Conservation (phyloP, 768 basidiomycete species). For the Trametes elegans region DNA sequence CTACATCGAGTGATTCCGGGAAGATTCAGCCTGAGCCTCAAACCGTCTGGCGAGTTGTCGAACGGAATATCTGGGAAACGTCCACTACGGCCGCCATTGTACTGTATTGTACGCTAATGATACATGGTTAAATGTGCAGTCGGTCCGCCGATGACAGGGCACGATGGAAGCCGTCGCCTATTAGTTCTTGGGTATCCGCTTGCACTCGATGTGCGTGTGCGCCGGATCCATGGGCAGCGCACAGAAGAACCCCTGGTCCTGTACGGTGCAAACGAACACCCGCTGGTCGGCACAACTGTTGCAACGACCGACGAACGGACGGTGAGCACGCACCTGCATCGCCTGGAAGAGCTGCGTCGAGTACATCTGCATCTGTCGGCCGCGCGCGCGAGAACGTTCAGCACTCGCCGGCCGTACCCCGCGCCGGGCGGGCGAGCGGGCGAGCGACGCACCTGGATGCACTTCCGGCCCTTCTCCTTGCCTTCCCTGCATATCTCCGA, state of each 20-base stretch:
- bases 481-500: slow-evolving; percentile 59
- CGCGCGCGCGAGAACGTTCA: background rate
- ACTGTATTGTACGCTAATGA: background rate
- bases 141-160: background rate
- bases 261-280: background rate
- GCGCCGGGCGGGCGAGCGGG: background rate
- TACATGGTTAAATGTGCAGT: background rate
- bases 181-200: slow-evolving; percentile 48
- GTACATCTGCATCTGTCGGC: slow-evolving; percentile 54
- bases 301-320: background rate
- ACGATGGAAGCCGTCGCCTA: background rate
- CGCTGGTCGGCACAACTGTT: background rate
- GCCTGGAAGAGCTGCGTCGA: slow-evolving; percentile 61
- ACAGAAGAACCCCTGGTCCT: slow-evolving; percentile 71
- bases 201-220: slow-evolving; percentile 68
- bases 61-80: background rate
- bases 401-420: background rate
- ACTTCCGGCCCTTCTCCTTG: slow-evolving; percentile 43
- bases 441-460: slow-evolving; percentile 47
- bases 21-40: no score
- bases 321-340: slow-evolving; percentile 58
- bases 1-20: slow-evolving; percentile 3
- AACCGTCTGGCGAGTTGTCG: no score
- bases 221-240: slow-evolving; percentile 63
- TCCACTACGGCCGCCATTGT: background rate